Evolutionary conservation across 148 eudicot genomes (phyloP).

Genomic region (Mesembryanthemum crystallinum): DNA sequence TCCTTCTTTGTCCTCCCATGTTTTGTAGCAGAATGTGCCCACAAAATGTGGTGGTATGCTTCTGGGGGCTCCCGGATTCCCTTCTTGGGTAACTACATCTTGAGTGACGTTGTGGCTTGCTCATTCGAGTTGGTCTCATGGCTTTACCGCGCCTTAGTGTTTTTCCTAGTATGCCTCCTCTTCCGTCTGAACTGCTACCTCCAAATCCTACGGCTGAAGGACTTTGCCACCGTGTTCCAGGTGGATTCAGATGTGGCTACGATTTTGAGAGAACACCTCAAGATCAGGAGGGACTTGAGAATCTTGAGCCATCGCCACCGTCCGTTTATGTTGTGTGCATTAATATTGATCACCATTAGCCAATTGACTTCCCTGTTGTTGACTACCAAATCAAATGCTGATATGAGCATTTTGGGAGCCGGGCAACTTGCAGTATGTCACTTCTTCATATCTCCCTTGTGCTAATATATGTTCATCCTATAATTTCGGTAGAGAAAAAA

Average conservation of each 20-base stretch:
- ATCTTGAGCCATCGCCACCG: conserved; percentile 86
- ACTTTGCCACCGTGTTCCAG: conserved; percentile 67
- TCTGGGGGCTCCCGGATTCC: conserved; percentile 77
- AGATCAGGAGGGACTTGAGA: conserved; percentile 72
- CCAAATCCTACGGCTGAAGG: conserved; percentile 76
- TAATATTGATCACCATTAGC: conserved; percentile 64
- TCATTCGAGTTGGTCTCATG: conserved; percentile 71
- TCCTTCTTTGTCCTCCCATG: conserved; percentile 77
- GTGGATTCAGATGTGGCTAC: conserved; percentile 69
- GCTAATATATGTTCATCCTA: background rate
- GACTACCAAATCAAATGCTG: conserved; percentile 48
- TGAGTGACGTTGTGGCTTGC: conserved; percentile 66
- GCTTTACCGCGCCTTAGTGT: conserved; percentile 76
- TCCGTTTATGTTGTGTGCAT: conserved; percentile 58
- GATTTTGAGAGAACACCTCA: conserved; percentile 69
- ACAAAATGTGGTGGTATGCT: conserved; percentile 95
- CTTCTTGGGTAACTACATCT: conserved; percentile 58
- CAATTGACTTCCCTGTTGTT: conserved; percentile 58
- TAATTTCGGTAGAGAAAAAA: background rate
- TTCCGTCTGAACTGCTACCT: conserved; percentile 89
- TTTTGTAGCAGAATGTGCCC: conserved; percentile 61
- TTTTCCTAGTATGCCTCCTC: conserved; percentile 84
- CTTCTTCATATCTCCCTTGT: background rate
- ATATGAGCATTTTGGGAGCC: conserved; percentile 52
- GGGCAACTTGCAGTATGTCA: conserved; percentile 89